These are phyloP conservation scores for Rhizophagus prolifer DNA, from an alignment of 192 early-diverging fungal genomes.

Conservation along the genomic window DNA sequence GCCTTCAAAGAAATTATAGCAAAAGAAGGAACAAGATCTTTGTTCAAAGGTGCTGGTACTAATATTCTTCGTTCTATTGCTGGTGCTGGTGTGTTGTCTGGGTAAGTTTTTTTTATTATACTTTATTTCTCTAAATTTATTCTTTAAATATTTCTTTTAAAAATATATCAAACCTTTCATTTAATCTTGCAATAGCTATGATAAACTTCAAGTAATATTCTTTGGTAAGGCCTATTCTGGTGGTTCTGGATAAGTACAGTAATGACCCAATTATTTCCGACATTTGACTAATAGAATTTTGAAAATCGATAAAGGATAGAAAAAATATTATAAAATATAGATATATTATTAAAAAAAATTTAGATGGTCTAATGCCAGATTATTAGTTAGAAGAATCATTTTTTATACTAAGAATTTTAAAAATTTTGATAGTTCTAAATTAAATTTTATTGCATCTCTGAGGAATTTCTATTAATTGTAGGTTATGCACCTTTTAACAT, in stretches of 20 bases:
- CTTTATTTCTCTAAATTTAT: not conserved
- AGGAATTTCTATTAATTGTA: too few relatives aligned
- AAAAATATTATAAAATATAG: not conserved
- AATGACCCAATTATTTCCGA: too few relatives aligned
- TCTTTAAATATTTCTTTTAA: not conserved
- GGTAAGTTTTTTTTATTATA: constrained; percentile 57
- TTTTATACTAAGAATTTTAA: too few relatives aligned
- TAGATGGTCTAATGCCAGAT: too few relatives aligned
- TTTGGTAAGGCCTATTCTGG: constrained; percentile 42
- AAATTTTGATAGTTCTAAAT: too few relatives aligned
- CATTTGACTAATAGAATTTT: too few relatives aligned
- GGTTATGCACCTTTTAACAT: too few relatives aligned
- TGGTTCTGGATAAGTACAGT: too few relatives aligned
- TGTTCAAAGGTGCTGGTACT: constrained; percentile 99
- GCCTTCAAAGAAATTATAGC: constrained; percentile 86
- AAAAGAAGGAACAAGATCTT: constrained; percentile 88
- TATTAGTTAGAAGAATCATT: too few relatives aligned
- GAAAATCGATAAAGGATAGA: too few relatives aligned
- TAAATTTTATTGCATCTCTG: too few relatives aligned
- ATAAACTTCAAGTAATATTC: constrained; percentile 67
- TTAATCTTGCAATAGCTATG: constrained; percentile 30
- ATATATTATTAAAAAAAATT: too few relatives aligned
- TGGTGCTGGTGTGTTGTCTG: constrained; percentile 91
- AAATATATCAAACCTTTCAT: not conserved
- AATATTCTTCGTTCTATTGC: constrained; percentile 98